phyloP scores from a whole-genome alignment of 176 grass and related monocot genomes.

The Carex scoparia region DNA sequence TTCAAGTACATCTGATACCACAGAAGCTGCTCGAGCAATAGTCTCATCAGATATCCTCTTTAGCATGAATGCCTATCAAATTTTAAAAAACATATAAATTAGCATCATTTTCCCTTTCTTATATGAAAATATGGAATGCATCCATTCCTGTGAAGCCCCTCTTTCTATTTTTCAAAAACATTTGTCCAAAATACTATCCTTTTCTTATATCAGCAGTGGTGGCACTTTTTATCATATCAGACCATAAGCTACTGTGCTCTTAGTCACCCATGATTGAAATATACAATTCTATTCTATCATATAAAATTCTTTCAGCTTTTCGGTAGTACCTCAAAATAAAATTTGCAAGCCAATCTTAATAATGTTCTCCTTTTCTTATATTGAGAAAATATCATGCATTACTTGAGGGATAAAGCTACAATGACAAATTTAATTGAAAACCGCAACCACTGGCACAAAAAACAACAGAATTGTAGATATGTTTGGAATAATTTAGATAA shows the following conservation, averaged over 20 bases:
- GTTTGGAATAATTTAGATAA: neutral
- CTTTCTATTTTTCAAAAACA: neutral
- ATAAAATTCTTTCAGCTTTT: neutral
- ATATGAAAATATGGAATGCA: neutral
- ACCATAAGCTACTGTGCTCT: neutral
- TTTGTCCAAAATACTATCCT: neutral
- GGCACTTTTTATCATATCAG: neutral
- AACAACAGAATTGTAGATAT: neutral
- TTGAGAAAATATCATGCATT: conserved; percentile 4
- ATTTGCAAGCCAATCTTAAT: neutral
- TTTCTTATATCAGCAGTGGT: neutral
- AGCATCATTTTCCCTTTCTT: neutral
- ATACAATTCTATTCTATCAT: neutral
- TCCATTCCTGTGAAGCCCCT: neutral
- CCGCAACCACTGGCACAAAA: neutral
- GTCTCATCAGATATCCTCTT: conserved; percentile 78
- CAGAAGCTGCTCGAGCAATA: conserved; percentile 49
- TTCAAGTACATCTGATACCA: conserved; percentile 77
- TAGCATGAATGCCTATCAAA: conserved; percentile 70
- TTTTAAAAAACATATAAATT: conserved; percentile 7
- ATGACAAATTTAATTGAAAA: neutral
- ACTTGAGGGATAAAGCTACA: neutral
- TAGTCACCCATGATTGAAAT: neutral
- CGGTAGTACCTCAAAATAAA: neutral
- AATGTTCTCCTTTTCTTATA: neutral